Evolutionary conservation across 805 yeast genomes (phyloP), one percentile per base, ranked within the genome.

Genomic region (Teunomyces gatunensis): DNA sequence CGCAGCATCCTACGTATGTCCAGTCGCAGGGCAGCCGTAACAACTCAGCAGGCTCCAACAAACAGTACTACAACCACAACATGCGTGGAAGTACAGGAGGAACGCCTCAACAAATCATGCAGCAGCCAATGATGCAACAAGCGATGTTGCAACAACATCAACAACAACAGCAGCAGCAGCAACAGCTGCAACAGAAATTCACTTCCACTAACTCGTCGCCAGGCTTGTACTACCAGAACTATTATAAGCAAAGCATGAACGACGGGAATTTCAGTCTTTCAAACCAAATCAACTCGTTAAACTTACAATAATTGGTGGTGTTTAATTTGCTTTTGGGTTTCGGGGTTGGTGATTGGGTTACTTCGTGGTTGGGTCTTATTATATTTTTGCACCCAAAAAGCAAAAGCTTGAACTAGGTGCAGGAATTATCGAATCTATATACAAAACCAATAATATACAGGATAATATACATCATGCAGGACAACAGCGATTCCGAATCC

Each of bases 201-300:
- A 35, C 15, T 20, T 35, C 39, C 15, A 18, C 39, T 6, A 39
- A 50, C 17, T 59, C 60, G 48, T 58, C 65, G 13, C 67, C 67
- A 10, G 55, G 57, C 9, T 52, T 60, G 52, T 60, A 60, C 39
- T 37, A 23, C 29, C 40, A 37, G 40, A 37, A 37, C 42, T 39
- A 46, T 39, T 33, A 42, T 52, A 53, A 39, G 50, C 51, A 37
- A 45, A 56, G 42, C 47, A 18, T 9, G 37, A 18, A 11, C 11
- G 40, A 20, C 17, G 25, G 28, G 11, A 18, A n/a, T 13, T 7
- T 37, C 27, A 51, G 50, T 50, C 58, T 67, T 41, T 57, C 66
- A 33, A 61, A 54, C 47, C 73, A 68, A 44, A 61, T 70, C 49
- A 66, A 65, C 51, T 61, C 72, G 11, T 60, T 66, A 51, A 69